phyloP scores from a whole-genome alignment of 192 early-diverging fungal genomes.

The Cetraspora pellucida region DNA sequence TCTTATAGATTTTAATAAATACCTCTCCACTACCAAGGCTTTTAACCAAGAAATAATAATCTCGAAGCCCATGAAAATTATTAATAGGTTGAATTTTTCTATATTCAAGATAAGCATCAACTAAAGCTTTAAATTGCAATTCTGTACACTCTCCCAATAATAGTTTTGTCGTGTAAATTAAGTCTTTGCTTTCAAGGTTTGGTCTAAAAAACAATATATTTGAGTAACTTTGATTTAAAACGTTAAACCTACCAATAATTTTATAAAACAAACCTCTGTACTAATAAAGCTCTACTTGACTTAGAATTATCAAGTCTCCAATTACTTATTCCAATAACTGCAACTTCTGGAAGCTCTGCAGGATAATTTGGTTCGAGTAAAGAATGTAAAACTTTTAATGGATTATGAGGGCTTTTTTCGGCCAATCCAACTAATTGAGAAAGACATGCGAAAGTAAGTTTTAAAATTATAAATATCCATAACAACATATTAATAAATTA shows the following conservation, averaged over 20 bases:
- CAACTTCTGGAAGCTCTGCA: background rate
- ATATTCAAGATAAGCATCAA: background rate
- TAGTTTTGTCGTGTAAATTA: background rate
- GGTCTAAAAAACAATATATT: background rate
- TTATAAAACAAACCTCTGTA: background rate
- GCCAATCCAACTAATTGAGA: slow-evolving; percentile 3
- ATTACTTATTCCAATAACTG: background rate
- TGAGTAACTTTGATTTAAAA: too few species aligned
- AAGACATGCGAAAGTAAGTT: too few species aligned
- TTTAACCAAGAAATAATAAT: background rate
- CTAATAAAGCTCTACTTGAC: slow-evolving; percentile 8
- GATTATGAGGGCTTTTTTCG: slow-evolving; percentile 21
- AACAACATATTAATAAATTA: background rate
- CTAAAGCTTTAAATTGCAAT: background rate
- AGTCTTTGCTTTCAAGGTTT: background rate
- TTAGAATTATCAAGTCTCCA: background rate
- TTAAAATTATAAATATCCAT: background rate
- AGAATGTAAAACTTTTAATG: slow-evolving; percentile 29
- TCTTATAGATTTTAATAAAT: background rate
- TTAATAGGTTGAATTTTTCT: background rate
- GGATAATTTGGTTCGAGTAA: slow-evolving; percentile 30
- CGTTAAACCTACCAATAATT: too few species aligned
- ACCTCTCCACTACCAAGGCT: background rate
- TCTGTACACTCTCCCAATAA: background rate
- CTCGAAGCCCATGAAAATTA: background rate